Conservation (phyloP, 352 stramenopile genomes). For the Phytophthora pseudosyringae region DNA sequence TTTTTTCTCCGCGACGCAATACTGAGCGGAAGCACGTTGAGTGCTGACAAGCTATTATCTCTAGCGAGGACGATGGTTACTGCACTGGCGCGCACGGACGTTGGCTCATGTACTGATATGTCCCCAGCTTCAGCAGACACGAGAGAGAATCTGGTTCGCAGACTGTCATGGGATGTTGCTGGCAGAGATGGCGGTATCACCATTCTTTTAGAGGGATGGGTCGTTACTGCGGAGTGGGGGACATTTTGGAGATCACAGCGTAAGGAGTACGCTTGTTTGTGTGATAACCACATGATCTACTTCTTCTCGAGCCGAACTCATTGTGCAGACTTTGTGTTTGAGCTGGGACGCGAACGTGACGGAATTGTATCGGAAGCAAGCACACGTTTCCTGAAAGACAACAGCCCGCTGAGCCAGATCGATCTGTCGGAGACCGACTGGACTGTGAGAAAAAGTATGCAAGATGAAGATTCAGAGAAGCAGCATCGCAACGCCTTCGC, state of each 20-base stretch:
- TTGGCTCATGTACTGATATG: neutral
- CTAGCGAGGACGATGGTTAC: constrained; percentile 25
- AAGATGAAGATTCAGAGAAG: constrained; percentile 31
- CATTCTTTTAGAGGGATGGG: constrained; percentile 52
- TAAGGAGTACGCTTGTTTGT: constrained; percentile 66
- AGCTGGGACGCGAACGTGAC: constrained; percentile 39
- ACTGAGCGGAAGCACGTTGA: constrained; percentile 17
- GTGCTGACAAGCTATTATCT: constrained; percentile 11
- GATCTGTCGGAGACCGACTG: constrained; percentile 53
- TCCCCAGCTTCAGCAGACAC: constrained; percentile 7
- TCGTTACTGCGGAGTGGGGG: constrained; percentile 66
- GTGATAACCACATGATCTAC: constrained; percentile 58
- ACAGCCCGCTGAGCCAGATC: constrained; percentile 47
- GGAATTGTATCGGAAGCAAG: constrained; percentile 33
- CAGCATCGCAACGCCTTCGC: constrained; percentile 62
- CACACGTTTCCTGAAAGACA: constrained; percentile 54
- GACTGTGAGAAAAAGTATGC: constrained; percentile 51
- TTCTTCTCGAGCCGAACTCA: constrained; percentile 59
- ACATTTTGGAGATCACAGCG: constrained; percentile 71
- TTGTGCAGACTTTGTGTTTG: constrained; percentile 68
- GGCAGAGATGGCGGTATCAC: constrained; percentile 28
- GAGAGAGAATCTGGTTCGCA: constrained; percentile 23
- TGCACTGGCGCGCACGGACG: constrained; percentile 1
- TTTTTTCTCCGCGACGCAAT: constrained; percentile 40
- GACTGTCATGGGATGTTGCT: constrained; percentile 35